Evolutionary conservation across 164 flowering plant genomes (phyloP).

Genomic region (Magnolia officinalis): DNA sequence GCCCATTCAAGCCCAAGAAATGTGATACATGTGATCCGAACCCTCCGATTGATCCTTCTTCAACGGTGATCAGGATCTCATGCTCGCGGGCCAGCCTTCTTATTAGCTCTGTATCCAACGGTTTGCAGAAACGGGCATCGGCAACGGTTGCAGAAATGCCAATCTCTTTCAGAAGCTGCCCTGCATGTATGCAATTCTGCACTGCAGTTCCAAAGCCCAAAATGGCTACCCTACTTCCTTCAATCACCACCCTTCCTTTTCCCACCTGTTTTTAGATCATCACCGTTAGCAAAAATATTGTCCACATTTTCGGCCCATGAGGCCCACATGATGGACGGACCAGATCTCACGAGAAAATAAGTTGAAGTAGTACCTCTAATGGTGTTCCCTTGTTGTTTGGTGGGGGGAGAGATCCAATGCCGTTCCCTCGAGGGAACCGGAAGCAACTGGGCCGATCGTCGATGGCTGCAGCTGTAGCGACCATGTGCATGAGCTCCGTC

Average conservation of each 20-base stretch:
- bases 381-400: slow-evolving; percentile 43
- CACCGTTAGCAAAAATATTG: neutral
- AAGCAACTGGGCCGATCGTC: slow-evolving; percentile 49
- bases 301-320: neutral
- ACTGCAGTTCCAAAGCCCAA: slow-evolving; percentile 15
- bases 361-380: slow-evolving; percentile 28
- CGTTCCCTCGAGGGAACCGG: slow-evolving; percentile 45
- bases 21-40: slow-evolving; percentile 46
- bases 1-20: slow-evolving; percentile 41
- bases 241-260: slow-evolving; percentile 37
- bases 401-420: slow-evolving; percentile 37
- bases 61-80: slow-evolving; percentile 22
- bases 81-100: slow-evolving; percentile 33
- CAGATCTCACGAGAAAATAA: neutral
- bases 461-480: slow-evolving; percentile 46
- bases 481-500: slow-evolving; percentile 46
- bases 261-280: slow-evolving; percentile 31
- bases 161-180: slow-evolving; percentile 17
- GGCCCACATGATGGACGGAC: neutral
- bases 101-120: slow-evolving; percentile 38
- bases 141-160: slow-evolving; percentile 36
- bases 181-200: slow-evolving; percentile 14
- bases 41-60: slow-evolving; percentile 24
- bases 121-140: slow-evolving; percentile 56
- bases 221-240: slow-evolving; percentile 21